phyloP scores from a whole-genome alignment of 805 yeast genomes.

The Wickerhamiella cacticola region DNA sequence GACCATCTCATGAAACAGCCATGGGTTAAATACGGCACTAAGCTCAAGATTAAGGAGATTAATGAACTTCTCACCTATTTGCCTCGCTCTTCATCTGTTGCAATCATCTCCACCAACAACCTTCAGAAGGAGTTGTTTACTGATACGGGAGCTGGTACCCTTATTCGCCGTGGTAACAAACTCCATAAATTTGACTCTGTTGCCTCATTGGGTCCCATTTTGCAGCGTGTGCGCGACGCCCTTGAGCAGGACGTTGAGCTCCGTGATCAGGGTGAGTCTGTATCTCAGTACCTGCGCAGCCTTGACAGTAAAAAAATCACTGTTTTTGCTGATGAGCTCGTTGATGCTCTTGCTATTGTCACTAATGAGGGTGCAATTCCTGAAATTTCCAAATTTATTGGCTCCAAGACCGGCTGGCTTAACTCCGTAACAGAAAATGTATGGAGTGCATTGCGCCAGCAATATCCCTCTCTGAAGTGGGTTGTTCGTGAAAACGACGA shows the following conservation, averaged over 20 bases:
- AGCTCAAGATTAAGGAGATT: constrained; percentile 90
- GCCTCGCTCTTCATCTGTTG: constrained; percentile 96
- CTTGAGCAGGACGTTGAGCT: constrained; percentile 67
- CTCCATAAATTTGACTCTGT: constrained; percentile 53
- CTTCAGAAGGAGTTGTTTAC: constrained; percentile 95
- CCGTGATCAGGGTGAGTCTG: constrained; percentile 54
- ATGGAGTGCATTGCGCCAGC: constrained; percentile 68
- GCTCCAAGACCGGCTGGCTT: constrained; percentile 88
- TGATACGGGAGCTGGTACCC: constrained; percentile 97
- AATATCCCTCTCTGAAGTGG: constrained; percentile 71
- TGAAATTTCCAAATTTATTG: constrained; percentile 76
- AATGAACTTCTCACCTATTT: constrained; percentile 84
- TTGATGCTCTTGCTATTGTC: constrained; percentile 86
- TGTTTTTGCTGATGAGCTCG: constrained; percentile 71
- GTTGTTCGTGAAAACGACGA: constrained; percentile 79
- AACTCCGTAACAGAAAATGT: constrained; percentile 94
- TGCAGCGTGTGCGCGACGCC: constrained; percentile 61
- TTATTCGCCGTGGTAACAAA: constrained; percentile 94
- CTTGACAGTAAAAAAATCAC: constrained; percentile 53
- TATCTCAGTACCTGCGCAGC: constrained; percentile 66
- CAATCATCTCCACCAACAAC: constrained; percentile 89
- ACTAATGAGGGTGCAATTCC: constrained; percentile 34
- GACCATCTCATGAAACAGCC: constrained; percentile 81
- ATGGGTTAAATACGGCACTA: constrained; percentile 99
- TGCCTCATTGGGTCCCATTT: constrained; percentile 41